These are phyloP conservation scores for Przewalskia tangutica DNA, from an alignment of 257 asterid species.

Conservation along the genomic window DNA sequence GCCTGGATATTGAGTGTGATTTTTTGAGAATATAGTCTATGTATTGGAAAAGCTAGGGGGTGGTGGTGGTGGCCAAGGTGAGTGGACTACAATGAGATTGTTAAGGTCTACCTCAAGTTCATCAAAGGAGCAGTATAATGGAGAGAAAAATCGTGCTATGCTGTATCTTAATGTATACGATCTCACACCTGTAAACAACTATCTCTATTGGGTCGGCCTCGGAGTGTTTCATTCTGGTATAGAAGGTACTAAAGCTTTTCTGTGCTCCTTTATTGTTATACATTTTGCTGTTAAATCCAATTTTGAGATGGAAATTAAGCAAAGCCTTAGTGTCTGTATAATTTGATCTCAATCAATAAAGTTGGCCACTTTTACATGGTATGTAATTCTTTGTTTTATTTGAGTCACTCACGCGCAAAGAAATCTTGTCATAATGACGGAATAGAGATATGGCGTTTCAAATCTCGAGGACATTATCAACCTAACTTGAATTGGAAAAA, in stretches of 20 bases:
- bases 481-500: not conserved
- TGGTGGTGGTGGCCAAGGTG: constrained; percentile 15
- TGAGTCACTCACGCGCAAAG: not conserved
- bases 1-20: constrained; percentile 12
- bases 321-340: not conserved
- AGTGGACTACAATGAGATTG: constrained; percentile 50
- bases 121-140: constrained; percentile 31
- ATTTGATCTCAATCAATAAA: not conserved
- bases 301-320: not conserved
- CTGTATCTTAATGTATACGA: constrained; percentile 73
- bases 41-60: not conserved
- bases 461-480: not conserved
- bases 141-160: constrained; percentile 38
- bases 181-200: constrained; percentile 71
- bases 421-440: not conserved
- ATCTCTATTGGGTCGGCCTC: constrained; percentile 74
- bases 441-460: not conserved
- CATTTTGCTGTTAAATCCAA: not conserved
- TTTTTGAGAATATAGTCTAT: not conserved
- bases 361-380: not conserved
- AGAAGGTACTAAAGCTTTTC: constrained; percentile 44
- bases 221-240: constrained; percentile 88
- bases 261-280: not conserved
- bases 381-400: not conserved
- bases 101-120: constrained; percentile 48